phyloP scores from a whole-genome alignment of 192 early-diverging fungal species.

The Coemansia aciculifera region DNA sequence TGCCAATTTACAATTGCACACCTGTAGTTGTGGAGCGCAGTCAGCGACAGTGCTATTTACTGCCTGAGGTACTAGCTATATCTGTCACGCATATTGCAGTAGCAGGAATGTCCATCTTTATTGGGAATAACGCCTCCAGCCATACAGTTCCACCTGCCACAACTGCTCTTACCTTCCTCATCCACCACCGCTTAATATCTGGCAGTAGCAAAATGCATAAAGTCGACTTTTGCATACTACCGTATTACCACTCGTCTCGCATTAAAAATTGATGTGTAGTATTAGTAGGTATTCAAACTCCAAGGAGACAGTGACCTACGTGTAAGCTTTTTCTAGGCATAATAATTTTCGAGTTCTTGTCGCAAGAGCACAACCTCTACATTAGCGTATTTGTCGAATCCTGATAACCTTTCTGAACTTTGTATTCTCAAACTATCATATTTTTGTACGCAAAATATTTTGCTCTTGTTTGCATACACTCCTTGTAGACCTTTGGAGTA shows the following conservation, averaged over 20 bases:
- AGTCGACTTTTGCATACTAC: background rate
- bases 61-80: background rate
- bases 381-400: background rate
- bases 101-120: background rate
- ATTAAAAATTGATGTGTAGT: constrained; percentile 6
- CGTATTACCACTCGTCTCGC: background rate
- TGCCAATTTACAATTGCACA: background rate
- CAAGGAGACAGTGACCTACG: background rate
- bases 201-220: background rate
- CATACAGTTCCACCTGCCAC: background rate
- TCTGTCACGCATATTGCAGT: constrained; percentile 1
- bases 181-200: background rate
- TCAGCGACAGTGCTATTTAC: background rate
- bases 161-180: constrained; percentile 1
- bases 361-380: background rate
- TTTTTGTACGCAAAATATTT: background rate
- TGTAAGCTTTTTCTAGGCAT: background rate
- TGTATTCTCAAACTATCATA: background rate
- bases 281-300: background rate
- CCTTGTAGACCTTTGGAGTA: background rate
- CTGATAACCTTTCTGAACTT: background rate
- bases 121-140: background rate
- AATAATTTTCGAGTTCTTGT: background rate
- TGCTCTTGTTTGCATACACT: background rate
- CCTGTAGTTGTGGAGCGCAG: background rate